Conservation (phyloP, 2,329 filamentous ascomycete genomes). For the Ophiosphaerella korrae region DNA sequence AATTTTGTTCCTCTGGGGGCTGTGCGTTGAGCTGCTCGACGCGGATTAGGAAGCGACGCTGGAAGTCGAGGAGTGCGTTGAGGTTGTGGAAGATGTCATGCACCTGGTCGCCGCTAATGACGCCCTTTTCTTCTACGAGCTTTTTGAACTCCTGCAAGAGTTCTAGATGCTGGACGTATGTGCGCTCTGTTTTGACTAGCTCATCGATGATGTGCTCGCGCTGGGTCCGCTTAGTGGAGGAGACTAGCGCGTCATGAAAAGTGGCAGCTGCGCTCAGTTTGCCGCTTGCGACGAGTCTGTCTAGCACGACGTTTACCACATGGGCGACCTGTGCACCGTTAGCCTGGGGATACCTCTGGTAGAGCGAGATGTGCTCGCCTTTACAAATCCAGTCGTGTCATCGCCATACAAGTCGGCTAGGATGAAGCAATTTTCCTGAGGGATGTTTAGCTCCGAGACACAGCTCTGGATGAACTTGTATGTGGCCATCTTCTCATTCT, state of each 20-base stretch:
- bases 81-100: conserved; percentile 97
- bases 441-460: conserved; percentile 78
- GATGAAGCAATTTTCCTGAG: conserved; percentile 84
- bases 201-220: conserved; percentile 91
- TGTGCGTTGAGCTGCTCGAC: conserved; percentile 94
- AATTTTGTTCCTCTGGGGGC: conserved; percentile 77
- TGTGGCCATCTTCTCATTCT: conserved; percentile 82
- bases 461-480: conserved; percentile 94
- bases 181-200: conserved; percentile 91
- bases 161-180: conserved; percentile 96
- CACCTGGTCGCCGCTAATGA: conserved; percentile 85
- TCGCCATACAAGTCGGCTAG: conserved; percentile 90
- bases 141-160: conserved; percentile 92
- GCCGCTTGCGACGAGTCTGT: conserved; percentile 79
- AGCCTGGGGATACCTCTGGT: neutral
- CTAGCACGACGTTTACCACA: conserved; percentile 90
- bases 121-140: conserved; percentile 82
- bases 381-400: conserved; percentile 96
- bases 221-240: conserved; percentile 64
- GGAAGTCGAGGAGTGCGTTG: conserved; percentile 92
- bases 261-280: conserved; percentile 62
- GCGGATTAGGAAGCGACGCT: conserved; percentile 90
- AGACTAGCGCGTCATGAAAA: conserved; percentile 53
- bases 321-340: conserved; percentile 69
- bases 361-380: conserved; percentile 58